Evolutionary conservation across 495 filamentous ascomycete genomes (phyloP).

Genomic region (Polyplosphaeria fusca): DNA sequence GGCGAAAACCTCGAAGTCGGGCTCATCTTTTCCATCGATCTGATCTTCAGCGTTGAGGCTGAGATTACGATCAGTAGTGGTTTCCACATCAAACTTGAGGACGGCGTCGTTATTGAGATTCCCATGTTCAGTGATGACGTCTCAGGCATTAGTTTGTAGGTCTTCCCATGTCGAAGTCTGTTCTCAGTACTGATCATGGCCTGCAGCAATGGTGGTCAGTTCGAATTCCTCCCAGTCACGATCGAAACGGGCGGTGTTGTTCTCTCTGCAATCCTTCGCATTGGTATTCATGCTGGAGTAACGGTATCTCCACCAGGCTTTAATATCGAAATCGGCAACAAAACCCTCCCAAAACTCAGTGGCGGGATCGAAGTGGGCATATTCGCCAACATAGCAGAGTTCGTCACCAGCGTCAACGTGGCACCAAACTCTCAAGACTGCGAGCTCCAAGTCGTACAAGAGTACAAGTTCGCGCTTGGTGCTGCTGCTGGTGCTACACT

Average conservation of each 20-base stretch:
- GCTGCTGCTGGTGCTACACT: constrained; percentile 53
- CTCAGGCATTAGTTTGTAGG: constrained; percentile 19
- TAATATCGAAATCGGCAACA: constrained; percentile 3
- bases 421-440: constrained; percentile 43
- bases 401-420: constrained; percentile 48
- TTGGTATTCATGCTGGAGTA: constrained; percentile 46
- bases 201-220: constrained; percentile 49
- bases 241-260: constrained; percentile 42
- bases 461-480: constrained; percentile 50
- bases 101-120: constrained; percentile 17
- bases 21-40: constrained; percentile 46
- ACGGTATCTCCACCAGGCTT: constrained; percentile 2
- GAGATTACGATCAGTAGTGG: constrained; percentile 52
- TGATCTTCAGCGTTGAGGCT: constrained; percentile 48
- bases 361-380: constrained; percentile 49
- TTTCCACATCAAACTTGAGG: constrained; percentile 52
- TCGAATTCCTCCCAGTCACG: constrained; percentile 56
- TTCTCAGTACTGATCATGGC: neutral
- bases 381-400: constrained; percentile 53
- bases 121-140: constrained; percentile 16
- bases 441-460: constrained; percentile 45
- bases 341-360: constrained; percentile 24
- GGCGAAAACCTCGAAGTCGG: constrained; percentile 43
- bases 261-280: constrained; percentile 45
- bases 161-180: neutral